These are phyloP conservation scores for Candolleomyces efflorescens DNA, from an alignment of 768 basidiomycete species.

Conservation along the genomic window DNA sequence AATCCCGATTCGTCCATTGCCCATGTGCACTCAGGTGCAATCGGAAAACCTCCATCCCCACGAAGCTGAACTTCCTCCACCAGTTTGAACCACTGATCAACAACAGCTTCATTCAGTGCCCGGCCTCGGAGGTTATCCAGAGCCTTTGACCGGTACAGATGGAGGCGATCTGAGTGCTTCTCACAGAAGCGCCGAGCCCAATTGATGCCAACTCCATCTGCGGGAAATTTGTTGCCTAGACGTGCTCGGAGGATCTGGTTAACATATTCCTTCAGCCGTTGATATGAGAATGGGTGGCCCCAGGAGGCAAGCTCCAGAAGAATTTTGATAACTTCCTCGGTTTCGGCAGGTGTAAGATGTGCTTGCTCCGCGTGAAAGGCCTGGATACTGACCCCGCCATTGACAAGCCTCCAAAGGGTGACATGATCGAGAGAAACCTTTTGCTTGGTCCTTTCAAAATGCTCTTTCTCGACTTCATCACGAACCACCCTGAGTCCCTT, in stretches of 20 bases:
- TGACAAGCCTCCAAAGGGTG: too few species aligned
- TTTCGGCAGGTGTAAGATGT: too few species aligned
- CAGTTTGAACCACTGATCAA: conserved; percentile 29
- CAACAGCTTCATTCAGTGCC: conserved; percentile 33
- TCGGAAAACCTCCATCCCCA: not conserved
- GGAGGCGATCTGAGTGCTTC: conserved; percentile 23
- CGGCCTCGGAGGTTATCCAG: conserved; percentile 29
- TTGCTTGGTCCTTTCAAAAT: too few species aligned
- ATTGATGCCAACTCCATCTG: conserved; percentile 27
- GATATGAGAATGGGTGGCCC: conserved; percentile 32
- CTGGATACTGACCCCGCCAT: too few species aligned
- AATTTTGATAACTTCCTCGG: conserved; percentile 23
- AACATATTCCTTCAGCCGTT: conserved; percentile 27
- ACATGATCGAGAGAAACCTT: too few species aligned
- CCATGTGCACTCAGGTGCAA: conserved; percentile 22
- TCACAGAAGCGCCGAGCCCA: conserved; percentile 30
- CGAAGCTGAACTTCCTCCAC: conserved; percentile 21
- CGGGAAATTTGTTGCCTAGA: conserved; percentile 24
- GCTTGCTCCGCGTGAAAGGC: too few species aligned
- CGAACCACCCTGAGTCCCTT: too few species aligned
- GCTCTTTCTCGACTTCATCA: too few species aligned
- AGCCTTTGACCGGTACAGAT: conserved; percentile 24
- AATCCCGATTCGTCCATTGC: conserved; percentile 32
- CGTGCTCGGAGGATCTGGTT: conserved; percentile 24
- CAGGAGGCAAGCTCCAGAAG: conserved; percentile 21